phyloP scores from a whole-genome alignment of 78 protist species.

The Thecamonas trahens region DNA sequence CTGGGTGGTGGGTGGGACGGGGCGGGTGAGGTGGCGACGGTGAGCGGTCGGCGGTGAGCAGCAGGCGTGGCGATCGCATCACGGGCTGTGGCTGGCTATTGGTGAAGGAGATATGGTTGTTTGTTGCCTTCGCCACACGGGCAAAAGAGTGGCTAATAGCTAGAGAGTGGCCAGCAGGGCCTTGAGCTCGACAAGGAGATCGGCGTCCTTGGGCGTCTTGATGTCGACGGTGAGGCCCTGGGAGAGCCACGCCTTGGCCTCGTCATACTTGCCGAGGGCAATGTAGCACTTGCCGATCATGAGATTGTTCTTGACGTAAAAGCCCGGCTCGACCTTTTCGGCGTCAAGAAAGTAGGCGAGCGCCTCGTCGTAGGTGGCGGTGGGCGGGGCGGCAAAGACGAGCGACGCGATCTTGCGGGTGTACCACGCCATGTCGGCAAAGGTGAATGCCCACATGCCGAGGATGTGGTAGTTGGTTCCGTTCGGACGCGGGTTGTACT shows the following conservation, averaged over 20 bases:
- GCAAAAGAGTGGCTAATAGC: no score
- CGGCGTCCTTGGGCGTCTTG: background rate
- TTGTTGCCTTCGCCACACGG: no score
- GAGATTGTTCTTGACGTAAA: background rate
- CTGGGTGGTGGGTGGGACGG: no score
- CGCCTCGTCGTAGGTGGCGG: background rate
- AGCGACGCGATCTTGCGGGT: background rate
- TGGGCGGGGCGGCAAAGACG: background rate
- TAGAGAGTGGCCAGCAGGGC: no score
- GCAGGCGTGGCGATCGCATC: no score
- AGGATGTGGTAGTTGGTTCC: background rate
- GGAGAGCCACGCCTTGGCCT: background rate
- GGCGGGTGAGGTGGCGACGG: no score
- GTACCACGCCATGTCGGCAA: background rate
- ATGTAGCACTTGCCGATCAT: background rate
- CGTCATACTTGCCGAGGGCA: background rate
- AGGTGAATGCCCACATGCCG: background rate
- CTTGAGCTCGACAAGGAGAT: background rate
- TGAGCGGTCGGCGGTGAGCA: no score
- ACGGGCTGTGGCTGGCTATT: no score
- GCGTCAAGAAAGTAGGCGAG: background rate
- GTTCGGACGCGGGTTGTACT: background rate
- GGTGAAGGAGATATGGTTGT: no score
- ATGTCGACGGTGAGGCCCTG: background rate
- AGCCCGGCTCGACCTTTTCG: background rate